Base-by-base conservation (phyloP, 768 basidiomycete species). In the Amanita pallidorosea region DNA sequence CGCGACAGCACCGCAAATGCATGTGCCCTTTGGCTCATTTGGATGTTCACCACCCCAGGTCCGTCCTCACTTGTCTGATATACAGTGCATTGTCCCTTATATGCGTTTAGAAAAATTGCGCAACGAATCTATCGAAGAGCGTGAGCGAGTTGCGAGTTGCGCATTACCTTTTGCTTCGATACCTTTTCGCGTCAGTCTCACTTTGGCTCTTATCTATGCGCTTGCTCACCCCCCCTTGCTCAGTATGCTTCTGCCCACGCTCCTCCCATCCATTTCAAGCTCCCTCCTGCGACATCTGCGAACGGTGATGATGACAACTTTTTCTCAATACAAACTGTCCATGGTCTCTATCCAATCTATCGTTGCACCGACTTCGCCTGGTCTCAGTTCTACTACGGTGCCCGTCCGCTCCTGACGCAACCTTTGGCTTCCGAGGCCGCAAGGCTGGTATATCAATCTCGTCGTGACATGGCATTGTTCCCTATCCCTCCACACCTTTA, bases 21-120 rank as follows among this genome's bases (percentile, higher is more conserved):
- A 0, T 73, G 79, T 46, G 79, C 76, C 0, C 53, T 86, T 13
- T 85, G 82, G 80, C 48, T 83, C 1, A 61, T 79, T 47, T 87
- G 84, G 84, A 68, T 81, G 57, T 72, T 76, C 29, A 75, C 72
- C 9, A 74, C 77, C 5, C 60, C 68, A 56, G 66, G 50, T 51
- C 17, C 43, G 34, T 45, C 18, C 6, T 34, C 17, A 9, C 34
- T 15, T 17, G 2, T 18, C 23, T 9, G 13, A 23, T 17, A 6
- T 8, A 22, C 42, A n/a, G n/a, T 22, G 33, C 33, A 36, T 50
- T 15, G 29, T 53, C 43, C n/a, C n/a, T 53, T 20, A 46, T 29
- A 13, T 53, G 22, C 27, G 20, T 20, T 42, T 51, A 65, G 65
- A 61, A 42, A 61, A 47, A 25, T 53, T 74, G 3, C 48, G 52